Evolutionary conservation across 768 basidiomycete species (phyloP).

Genomic region (Floccularia luteovirens): DNA sequence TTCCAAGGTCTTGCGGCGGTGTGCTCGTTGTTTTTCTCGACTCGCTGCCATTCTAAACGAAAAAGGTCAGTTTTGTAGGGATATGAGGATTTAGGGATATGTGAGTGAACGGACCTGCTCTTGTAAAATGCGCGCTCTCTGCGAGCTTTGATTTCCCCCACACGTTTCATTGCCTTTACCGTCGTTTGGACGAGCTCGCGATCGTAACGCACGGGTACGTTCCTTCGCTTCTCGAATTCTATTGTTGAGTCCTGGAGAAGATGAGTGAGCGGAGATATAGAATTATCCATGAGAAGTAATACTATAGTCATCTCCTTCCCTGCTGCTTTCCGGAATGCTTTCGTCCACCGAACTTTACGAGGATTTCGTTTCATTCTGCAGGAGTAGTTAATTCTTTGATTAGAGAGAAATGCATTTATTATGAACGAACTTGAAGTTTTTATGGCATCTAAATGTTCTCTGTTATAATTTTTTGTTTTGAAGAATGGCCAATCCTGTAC

Average conservation of each 20-base stretch:
- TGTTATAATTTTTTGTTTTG: slow-evolving; percentile 1
- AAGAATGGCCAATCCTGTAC: slow-evolving; percentile 11
- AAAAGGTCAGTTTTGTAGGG: no score
- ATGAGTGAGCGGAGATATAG: slow-evolving; percentile 1
- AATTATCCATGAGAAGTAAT: slow-evolving; percentile 20
- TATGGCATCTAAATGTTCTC: slow-evolving; percentile 80
- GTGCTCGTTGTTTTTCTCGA: slow-evolving; percentile 68
- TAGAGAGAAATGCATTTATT: slow-evolving; percentile 1
- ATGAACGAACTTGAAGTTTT: slow-evolving; percentile 88
- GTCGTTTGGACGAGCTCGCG: slow-evolving; percentile 90
- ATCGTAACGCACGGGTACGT: slow-evolving; percentile 95
- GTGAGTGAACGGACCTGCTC: slow-evolving; percentile 49
- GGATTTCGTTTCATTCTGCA: slow-evolving; percentile 98
- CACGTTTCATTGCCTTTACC: slow-evolving; percentile 91
- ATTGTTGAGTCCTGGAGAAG: slow-evolving; percentile 84
- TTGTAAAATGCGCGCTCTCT: slow-evolving; percentile 96
- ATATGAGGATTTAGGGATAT: slow-evolving; percentile 4
- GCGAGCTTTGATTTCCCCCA: slow-evolving; percentile 85
- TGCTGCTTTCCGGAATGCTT: slow-evolving; percentile 96
- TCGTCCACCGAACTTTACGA: slow-evolving; percentile 98
- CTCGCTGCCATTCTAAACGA: slow-evolving; percentile 71
- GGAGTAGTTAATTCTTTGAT: slow-evolving; percentile 5
- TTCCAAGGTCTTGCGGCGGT: slow-evolving; percentile 60
- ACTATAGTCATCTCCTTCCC: slow-evolving; percentile 99
- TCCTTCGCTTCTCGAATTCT: slow-evolving; percentile 98